phyloP scores from a whole-genome alignment of 352 stramenopile species.

The Globisporangium lucens region DNA sequence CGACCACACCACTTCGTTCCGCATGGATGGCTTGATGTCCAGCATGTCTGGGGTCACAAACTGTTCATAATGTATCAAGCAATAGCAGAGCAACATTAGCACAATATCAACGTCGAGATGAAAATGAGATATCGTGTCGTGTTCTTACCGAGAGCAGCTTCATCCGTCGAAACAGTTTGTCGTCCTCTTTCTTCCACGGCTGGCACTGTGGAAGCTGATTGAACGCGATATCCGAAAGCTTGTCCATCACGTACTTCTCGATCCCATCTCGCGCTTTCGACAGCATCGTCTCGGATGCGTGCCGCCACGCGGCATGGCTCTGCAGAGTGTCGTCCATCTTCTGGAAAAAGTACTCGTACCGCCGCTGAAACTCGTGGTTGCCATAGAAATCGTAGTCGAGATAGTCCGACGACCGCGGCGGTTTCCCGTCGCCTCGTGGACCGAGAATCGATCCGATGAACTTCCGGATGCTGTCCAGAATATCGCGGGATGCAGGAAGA shows the following conservation, averaged over 20 bases:
- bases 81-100: neutral
- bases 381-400: constrained; percentile 84
- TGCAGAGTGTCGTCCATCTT: constrained; percentile 59
- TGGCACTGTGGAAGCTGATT: constrained; percentile 62
- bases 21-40: constrained; percentile 89
- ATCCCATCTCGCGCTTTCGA: constrained; percentile 75
- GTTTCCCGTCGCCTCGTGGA: constrained; percentile 66
- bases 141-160: constrained; percentile 65
- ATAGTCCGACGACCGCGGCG: constrained; percentile 63
- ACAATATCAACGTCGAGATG: constrained; percentile 6
- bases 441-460: constrained; percentile 80
- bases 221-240: constrained; percentile 78
- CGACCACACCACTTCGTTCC: constrained; percentile 87
- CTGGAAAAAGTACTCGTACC: constrained; percentile 72
- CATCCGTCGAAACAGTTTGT: constrained; percentile 71
- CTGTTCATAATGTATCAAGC: constrained; percentile 16
- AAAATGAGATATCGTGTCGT: neutral
- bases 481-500: constrained; percentile 63
- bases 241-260: constrained; percentile 92
- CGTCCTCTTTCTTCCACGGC: constrained; percentile 73
- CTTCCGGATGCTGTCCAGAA: constrained; percentile 67
- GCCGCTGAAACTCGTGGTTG: constrained; percentile 58
- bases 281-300: constrained; percentile 59
- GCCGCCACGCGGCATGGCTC: constrained; percentile 59
- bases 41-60: constrained; percentile 87